Evolutionary conservation across 1,284 basidiomycete species (phyloP).

Genomic region (Apiotrichum gamsii): DNA sequence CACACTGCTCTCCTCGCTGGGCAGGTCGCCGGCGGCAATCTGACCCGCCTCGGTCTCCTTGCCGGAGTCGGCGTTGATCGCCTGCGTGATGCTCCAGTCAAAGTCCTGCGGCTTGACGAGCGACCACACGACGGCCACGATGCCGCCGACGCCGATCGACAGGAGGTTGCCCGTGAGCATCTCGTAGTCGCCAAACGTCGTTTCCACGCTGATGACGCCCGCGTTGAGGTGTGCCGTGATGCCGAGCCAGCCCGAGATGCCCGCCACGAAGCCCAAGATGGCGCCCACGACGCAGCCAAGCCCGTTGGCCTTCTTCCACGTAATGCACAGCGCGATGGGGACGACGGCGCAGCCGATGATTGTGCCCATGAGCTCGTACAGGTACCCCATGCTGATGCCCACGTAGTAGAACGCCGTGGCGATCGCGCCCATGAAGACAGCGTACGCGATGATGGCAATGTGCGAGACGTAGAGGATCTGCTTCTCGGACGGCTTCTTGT

Average conservation of each 20-base stretch:
- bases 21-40: constrained; percentile 5
- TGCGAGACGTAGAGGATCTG: constrained; percentile 55
- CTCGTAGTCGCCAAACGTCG: constrained; percentile 58
- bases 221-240: constrained; percentile 65
- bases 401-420: constrained; percentile 84
- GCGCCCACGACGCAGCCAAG: constrained; percentile 69
- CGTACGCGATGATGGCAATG: constrained; percentile 59
- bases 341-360: constrained; percentile 74
- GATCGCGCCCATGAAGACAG: constrained; percentile 69
- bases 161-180: constrained; percentile 76
- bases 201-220: constrained; percentile 63
- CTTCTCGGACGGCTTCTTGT: constrained; percentile 55
- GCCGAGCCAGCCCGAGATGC: constrained; percentile 75
- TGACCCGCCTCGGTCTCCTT: constrained; percentile 17
- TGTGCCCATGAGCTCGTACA: constrained; percentile 46
- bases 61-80: constrained; percentile 54
- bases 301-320: constrained; percentile 77
- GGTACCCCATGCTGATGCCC: constrained; percentile 67
- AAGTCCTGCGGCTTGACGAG: constrained; percentile 69
- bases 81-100: constrained; percentile 69
- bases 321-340: constrained; percentile 75
- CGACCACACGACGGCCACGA: constrained; percentile 63
- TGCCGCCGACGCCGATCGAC: constrained; percentile 71
- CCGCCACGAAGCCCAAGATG: constrained; percentile 63
- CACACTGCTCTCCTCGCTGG: constrained; percentile 1